Evolutionary conservation across 2,329 filamentous ascomycete species (phyloP).

Genomic region (Arthrobotrys conoides): DNA sequence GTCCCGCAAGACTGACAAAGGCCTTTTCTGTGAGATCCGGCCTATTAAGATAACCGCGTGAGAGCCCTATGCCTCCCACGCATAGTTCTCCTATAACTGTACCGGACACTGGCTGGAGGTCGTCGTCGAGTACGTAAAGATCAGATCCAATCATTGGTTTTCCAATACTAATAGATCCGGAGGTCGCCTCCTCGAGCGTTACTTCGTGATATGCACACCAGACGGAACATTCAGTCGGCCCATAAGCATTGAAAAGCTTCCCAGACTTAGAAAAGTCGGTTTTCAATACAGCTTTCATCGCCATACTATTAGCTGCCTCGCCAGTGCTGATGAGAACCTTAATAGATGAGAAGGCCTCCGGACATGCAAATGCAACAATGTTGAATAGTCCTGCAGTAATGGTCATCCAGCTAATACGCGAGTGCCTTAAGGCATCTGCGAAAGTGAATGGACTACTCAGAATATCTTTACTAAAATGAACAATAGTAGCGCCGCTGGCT

Average conservation of each 20-base stretch:
- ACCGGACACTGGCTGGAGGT: conserved; percentile 66
- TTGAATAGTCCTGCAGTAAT: conserved; percentile 26
- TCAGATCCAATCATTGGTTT: conserved; percentile 66
- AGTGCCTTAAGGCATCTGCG: conserved; percentile 6
- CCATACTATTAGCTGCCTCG: conserved; percentile 24
- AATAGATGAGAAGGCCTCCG: conserved; percentile 7
- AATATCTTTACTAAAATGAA: conserved; percentile 13
- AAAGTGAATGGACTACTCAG: conserved; percentile 16
- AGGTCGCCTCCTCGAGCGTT: conserved; percentile 12
- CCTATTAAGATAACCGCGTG: conserved; percentile 66
- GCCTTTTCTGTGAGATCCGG: conserved; percentile 59
- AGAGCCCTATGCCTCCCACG: conserved; percentile 67
- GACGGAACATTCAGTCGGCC: conserved; percentile 35
- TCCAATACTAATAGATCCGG: conserved; percentile 48
- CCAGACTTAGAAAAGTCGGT: conserved; percentile 10
- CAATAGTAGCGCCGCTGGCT: conserved; percentile 8
- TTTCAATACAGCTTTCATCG: conserved; percentile 9
- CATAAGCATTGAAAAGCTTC: conserved; percentile 37
- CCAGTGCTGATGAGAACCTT: conserved; percentile 22
- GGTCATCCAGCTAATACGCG: not conserved
- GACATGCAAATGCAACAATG: conserved; percentile 23
- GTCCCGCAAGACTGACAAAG: conserved; percentile 64
- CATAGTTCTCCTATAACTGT: conserved; percentile 68
- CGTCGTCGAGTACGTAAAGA: conserved; percentile 68
- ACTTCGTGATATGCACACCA: conserved; percentile 27